Conservation (phyloP, 768 basidiomycete species). For the Infundibulicybe gibba region DNA sequence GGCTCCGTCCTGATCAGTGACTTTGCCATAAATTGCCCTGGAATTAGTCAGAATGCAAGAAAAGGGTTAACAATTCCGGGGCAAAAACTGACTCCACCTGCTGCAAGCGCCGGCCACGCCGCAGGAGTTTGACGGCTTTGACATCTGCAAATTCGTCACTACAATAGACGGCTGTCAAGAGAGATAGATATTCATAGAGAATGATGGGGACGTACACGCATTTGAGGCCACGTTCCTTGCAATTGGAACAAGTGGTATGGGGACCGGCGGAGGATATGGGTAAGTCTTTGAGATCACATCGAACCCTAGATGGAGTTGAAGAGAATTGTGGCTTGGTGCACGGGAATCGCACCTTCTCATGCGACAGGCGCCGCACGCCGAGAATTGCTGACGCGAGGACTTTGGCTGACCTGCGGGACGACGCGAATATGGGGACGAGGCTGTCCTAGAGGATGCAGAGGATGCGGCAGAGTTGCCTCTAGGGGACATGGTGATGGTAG, state of each 20-base stretch:
- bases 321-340: conserved; percentile 3
- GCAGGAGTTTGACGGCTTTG: conserved; percentile 82
- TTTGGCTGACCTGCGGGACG: conserved; percentile 62
- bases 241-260: conserved; percentile 76
- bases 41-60: not conserved
- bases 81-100: conserved; percentile 70
- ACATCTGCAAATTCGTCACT: conserved; percentile 93
- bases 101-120: conserved; percentile 75
- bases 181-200: conserved; percentile 1
- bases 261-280: conserved; percentile 45
- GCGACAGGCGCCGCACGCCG: conserved; percentile 92
- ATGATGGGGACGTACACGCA: conserved; percentile 74
- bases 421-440: conserved; percentile 41
- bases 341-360: conserved; percentile 62
- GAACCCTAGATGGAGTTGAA: conserved; percentile 54
- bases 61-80: conserved; percentile 3
- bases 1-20: conserved; percentile 35
- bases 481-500: conserved; percentile 51
- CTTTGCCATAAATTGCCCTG: conserved; percentile 80
- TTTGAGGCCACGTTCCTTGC: conserved; percentile 83
- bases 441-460: conserved; percentile 28
- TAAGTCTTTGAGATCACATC: conserved; percentile 90
- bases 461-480: conserved; percentile 37
- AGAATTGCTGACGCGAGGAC: conserved; percentile 80
- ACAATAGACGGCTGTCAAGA: conserved; percentile 1